These are phyloP conservation scores for Skeletonema marinoi DNA, from an alignment of 108 stramenopile species.

Conservation along the genomic window DNA sequence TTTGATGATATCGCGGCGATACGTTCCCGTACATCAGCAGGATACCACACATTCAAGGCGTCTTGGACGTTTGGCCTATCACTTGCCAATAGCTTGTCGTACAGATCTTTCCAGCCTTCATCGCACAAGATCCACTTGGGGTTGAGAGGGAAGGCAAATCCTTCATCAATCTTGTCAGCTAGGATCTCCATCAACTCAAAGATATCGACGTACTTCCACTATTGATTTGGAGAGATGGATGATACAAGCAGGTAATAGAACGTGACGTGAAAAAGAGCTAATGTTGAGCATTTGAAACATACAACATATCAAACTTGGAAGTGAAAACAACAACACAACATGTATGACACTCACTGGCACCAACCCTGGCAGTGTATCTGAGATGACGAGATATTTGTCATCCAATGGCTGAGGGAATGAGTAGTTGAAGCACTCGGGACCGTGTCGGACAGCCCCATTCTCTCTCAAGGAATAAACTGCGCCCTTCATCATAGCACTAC, in stretches of 20 bases:
- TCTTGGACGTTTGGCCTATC: not conserved
- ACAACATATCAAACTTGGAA: no score
- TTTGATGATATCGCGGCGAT: not conserved
- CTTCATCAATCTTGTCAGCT: not conserved
- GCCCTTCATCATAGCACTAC: not conserved
- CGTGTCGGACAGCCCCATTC: constrained; percentile 18
- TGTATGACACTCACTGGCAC: not conserved
- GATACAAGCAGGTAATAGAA: no score
- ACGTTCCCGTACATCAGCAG: not conserved
- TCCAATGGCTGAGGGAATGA: constrained; percentile 19
- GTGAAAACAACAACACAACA: no score
- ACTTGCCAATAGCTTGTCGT: constrained; percentile 8
- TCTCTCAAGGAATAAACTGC: not conserved
- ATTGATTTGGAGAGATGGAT: no score
- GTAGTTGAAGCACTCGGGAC: constrained; percentile 17
- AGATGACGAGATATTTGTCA: constrained; percentile 19
- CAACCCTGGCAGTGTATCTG: not conserved
- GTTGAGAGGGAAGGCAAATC: constrained; percentile 12
- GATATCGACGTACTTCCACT: constrained; percentile 13
- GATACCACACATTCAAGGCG: not conserved
- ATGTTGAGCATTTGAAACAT: no score
- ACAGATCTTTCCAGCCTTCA: constrained; percentile 15
- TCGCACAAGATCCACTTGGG: constrained; percentile 29
- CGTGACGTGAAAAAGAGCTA: no score
- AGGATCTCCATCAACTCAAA: constrained; percentile 3